A percentile compares a stretch with the other conserved stretches of the same genome.
phyloP scores from a whole-genome alignment of 768 basidiomycete genomes.

The Termitomyces heimii region DNA sequence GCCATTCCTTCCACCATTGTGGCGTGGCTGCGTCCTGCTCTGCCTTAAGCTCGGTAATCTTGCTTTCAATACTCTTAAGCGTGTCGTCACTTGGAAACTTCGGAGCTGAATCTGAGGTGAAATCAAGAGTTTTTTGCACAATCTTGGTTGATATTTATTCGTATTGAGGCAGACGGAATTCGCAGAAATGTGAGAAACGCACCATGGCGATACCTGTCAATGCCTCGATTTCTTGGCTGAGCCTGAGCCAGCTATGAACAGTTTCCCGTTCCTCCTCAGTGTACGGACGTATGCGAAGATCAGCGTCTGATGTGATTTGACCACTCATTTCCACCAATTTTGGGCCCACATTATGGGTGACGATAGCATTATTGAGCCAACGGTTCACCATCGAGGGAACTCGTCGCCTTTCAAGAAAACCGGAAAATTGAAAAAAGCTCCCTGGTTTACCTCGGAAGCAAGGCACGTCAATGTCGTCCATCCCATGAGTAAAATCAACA shows the following conservation, averaged over 20 bases:
- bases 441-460: slow-evolving; percentile 1
- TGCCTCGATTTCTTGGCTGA: slow-evolving; percentile 23
- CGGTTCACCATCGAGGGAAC: not conserved
- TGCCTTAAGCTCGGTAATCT: slow-evolving; percentile 7
- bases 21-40: slow-evolving; percentile 19
- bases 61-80: slow-evolving; percentile 14
- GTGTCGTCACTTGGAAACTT: not conserved
- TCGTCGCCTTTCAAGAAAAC: slow-evolving; percentile 1
- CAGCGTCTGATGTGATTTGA: slow-evolving; percentile 25
- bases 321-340: slow-evolving; percentile 14
- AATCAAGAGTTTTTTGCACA: not conserved
- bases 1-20: slow-evolving; percentile 25
- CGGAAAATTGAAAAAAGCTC: slow-evolving; percentile 5
- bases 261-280: slow-evolving; percentile 27
- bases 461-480: slow-evolving; percentile 6
- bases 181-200: not conserved
- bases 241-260: slow-evolving; percentile 30
- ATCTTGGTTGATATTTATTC: not conserved
- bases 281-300: slow-evolving; percentile 35
- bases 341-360: slow-evolving; percentile 11
- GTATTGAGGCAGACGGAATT: not conserved
- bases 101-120: not conserved
- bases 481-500: not conserved
- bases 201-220: slow-evolving; percentile 7
- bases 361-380: slow-evolving; percentile 9